phyloP scores from a whole-genome alignment of 129 eudicot species.

The Apium graveolens region DNA sequence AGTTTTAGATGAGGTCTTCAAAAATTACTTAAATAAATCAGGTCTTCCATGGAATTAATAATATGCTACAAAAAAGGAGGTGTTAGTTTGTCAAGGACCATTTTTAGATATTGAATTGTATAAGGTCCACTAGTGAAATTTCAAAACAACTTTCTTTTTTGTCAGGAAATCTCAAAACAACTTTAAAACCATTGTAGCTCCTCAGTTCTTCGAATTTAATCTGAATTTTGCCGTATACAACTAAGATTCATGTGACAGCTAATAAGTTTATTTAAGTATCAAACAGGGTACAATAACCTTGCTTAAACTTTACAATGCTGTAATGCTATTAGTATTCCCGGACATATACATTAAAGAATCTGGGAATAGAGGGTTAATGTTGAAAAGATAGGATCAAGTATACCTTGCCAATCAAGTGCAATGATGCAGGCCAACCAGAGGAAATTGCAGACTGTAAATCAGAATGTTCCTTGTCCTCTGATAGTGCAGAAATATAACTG shows the following conservation, averaged over 20 bases:
- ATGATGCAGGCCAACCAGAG: slow-evolving; percentile 94
- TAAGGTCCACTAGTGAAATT: background rate
- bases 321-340: background rate
- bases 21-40: too few relatives aligned
- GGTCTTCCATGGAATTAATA: too few relatives aligned
- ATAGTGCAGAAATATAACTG: slow-evolving; percentile 84
- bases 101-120: background rate
- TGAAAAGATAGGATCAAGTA: background rate
- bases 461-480: slow-evolving; percentile 47
- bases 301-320: background rate
- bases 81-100: background rate
- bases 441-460: slow-evolving; percentile 60
- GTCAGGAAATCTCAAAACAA: background rate
- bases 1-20: too few relatives aligned
- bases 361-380: background rate
- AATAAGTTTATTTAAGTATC: background rate
- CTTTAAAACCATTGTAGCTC: background rate
- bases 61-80: background rate
- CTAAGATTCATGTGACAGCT: background rate
- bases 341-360: background rate
- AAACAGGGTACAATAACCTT: background rate
- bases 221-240: background rate
- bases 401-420: slow-evolving; percentile 99
- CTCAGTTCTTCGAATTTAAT: background rate
- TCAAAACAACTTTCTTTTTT: background rate